Percentiles rank a stretch among this genome's conserved stretches.
Evolutionary conservation across 495 filamentous ascomycete genomes (phyloP).

Genomic region (Aspergillus nanangensis): DNA sequence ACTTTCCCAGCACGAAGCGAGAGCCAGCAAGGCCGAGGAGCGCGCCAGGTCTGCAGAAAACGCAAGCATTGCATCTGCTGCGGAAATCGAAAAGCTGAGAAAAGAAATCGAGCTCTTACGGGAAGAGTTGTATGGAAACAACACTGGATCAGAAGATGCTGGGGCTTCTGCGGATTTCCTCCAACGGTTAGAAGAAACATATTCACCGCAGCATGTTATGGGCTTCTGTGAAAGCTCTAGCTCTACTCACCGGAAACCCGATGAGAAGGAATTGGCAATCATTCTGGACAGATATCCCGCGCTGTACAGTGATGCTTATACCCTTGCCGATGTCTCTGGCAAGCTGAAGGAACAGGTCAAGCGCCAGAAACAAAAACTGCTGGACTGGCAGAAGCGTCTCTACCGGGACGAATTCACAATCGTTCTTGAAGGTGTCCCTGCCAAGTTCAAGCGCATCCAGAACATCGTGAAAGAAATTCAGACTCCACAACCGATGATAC

Average conservation of each 20-base stretch:
- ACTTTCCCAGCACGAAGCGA: constrained; percentile 18
- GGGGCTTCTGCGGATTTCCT: constrained; percentile 6
- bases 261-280: constrained; percentile 8
- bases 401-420: constrained; percentile 26
- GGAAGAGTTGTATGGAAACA: constrained; percentile 17
- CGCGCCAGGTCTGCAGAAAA: constrained; percentile 18
- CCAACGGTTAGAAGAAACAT: constrained; percentile 21
- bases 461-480: constrained; percentile 2
- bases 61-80: constrained; percentile 14
- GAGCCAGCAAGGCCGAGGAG: constrained; percentile 16
- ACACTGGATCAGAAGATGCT: constrained; percentile 9
- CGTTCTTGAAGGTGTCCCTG: constrained; percentile 15
- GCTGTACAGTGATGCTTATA: constrained; percentile 27
- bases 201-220: constrained; percentile 24
- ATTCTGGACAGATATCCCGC: constrained; percentile 26
- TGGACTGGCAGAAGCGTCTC: constrained; percentile 28
- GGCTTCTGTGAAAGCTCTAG: not conserved
- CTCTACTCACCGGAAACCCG: not conserved
- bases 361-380: constrained; percentile 35
- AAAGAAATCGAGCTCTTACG: constrained; percentile 19
- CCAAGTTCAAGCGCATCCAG: constrained; percentile 24
- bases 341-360: constrained; percentile 26
- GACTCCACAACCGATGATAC: not conserved
- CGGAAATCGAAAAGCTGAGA: constrained; percentile 21
- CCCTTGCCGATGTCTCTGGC: constrained; percentile 19